Evolutionary conservation across 441 rosid genomes (phyloP).

Genomic region (Flueggea neowawraea): DNA sequence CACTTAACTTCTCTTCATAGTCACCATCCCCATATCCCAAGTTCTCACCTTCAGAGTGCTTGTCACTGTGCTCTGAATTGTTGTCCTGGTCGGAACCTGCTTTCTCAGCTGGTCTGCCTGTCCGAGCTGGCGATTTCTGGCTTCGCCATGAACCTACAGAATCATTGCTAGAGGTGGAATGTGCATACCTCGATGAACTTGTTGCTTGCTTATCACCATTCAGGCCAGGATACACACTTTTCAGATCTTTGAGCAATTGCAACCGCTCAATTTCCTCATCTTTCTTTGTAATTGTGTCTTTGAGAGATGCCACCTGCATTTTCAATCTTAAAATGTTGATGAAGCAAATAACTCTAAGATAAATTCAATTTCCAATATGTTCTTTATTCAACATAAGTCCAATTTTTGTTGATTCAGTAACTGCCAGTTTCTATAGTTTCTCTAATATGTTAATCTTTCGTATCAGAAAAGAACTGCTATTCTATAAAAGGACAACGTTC

Average conservation of each 20-base stretch:
- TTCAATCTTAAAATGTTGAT: no score
- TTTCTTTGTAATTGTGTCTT: constrained; percentile 67
- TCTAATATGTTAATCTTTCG: no score
- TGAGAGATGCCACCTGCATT: constrained; percentile 65
- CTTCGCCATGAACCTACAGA: constrained; percentile 35
- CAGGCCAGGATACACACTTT: constrained; percentile 33
- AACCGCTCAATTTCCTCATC: constrained; percentile 75
- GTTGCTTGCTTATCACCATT: constrained; percentile 35
- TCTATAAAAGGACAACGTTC: no score
- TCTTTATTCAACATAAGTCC: neutral
- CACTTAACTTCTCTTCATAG: constrained; percentile 41
- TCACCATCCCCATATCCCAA: constrained; percentile 29
- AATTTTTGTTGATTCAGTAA: neutral
- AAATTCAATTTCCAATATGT: no score
- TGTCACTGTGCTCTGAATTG: constrained; percentile 46
- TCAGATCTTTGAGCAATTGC: constrained; percentile 46
- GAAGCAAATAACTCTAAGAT: no score
- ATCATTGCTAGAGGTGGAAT: constrained; percentile 56
- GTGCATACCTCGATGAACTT: constrained; percentile 39
- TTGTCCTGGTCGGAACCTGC: constrained; percentile 50
- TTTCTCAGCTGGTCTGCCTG: constrained; percentile 31
- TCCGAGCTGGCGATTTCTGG: constrained; percentile 29
- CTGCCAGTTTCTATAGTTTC: no score
- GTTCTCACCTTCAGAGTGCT: constrained; percentile 26
- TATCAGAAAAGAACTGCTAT: no score